Percentiles rank a stretch among this genome's conserved stretches.
These are phyloP conservation scores for Ampelocalamus luodianensis DNA, from an alignment of 176 grass and related monocot species.

Conservation along the genomic window DNA sequence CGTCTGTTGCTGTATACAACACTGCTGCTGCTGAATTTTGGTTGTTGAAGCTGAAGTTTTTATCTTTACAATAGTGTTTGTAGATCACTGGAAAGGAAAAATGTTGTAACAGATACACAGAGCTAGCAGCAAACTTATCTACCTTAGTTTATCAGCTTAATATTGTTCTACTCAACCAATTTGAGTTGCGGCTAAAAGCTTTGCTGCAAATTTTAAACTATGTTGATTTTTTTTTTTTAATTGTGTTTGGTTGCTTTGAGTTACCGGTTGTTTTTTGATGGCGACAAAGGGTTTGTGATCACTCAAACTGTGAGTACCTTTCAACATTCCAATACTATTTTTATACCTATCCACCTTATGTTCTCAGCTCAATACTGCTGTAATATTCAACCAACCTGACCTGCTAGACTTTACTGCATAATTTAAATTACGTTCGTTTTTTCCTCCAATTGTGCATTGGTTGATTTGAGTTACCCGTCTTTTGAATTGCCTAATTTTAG, in stretches of 20 bases:
- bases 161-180: not conserved
- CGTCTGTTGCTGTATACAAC: not conserved
- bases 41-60: not conserved
- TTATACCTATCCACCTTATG: not conserved
- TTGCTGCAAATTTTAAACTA: slow-evolving; percentile 2
- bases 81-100: not conserved
- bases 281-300: slow-evolving; percentile 69
- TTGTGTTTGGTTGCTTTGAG: slow-evolving; percentile 4
- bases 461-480: not conserved
- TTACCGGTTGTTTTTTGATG: not conserved
- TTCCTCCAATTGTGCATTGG: not conserved
- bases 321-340: too few species aligned
- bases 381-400: not conserved
- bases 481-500: not conserved
- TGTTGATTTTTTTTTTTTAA: not conserved
- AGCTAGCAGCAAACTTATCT: not conserved
- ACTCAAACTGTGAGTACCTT: slow-evolving; percentile 69
- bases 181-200: not conserved
- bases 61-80: not conserved
- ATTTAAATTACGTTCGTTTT: not conserved
- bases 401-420: not conserved
- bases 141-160: not conserved
- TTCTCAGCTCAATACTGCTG: not conserved
- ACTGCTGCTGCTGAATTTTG: not conserved
- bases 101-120: not conserved